These are phyloP conservation scores for Skeletonema costatum DNA, from an alignment of 108 stramenopile genomes.

Conservation along the genomic window DNA sequence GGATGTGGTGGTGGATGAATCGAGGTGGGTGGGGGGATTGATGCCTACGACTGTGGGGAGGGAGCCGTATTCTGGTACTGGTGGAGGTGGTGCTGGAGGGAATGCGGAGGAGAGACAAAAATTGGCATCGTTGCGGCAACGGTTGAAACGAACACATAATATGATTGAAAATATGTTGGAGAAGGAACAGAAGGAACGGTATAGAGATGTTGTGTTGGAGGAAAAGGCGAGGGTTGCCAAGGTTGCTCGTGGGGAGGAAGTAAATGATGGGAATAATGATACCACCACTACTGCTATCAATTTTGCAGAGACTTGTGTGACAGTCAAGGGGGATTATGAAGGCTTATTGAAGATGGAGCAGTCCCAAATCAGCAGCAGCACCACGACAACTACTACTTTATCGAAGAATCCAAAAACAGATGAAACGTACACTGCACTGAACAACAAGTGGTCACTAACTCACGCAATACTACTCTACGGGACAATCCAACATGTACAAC, in stretches of 20 bases:
- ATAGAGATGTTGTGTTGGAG: slow-evolving; percentile 16
- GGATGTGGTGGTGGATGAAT: slow-evolving; percentile 24
- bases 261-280: neutral
- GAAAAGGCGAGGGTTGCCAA: slow-evolving; percentile 14
- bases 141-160: slow-evolving; percentile 27
- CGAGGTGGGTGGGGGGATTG: slow-evolving; percentile 24
- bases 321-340: slow-evolving; percentile 26
- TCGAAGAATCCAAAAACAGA: neutral
- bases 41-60: slow-evolving; percentile 28
- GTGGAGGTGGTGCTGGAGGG: neutral
- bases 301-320: neutral
- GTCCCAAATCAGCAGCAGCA: neutral
- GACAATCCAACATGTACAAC: slow-evolving; percentile 23
- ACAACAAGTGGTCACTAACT: slow-evolving; percentile 30
- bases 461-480: slow-evolving; percentile 33
- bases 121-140: neutral
- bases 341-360: neutral
- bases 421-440: neutral
- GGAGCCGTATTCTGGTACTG: neutral
- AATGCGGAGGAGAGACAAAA: neutral
- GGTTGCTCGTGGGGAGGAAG: slow-evolving; percentile 22
- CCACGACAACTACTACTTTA: neutral
- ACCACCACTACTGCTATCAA: neutral
- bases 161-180: slow-evolving; percentile 31
- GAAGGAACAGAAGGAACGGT: slow-evolving; percentile 12